These are phyloP conservation scores for Bassia scoparia DNA, from an alignment of 148 eudicot species.

Conservation along the genomic window DNA sequence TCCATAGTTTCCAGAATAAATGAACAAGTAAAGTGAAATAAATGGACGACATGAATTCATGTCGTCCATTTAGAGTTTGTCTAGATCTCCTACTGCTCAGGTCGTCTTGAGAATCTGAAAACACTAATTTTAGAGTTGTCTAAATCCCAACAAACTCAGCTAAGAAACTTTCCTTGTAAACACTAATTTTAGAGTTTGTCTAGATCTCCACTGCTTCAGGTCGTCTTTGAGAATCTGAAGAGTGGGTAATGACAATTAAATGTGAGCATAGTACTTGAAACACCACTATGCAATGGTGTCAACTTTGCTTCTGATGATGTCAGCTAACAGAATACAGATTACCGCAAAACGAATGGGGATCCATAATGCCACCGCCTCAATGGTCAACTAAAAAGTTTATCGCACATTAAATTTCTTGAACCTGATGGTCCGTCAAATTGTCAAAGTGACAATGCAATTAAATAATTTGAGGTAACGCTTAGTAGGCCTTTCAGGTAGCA, in stretches of 20 bases:
- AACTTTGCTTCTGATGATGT: background rate
- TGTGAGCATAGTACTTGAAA: background rate
- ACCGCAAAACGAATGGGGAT: background rate
- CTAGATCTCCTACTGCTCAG: no score
- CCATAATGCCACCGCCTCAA: background rate
- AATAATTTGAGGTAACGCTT: background rate
- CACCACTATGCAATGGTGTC: background rate
- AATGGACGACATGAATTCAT: no score
- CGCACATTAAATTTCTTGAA: background rate
- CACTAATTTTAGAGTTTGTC: slow-evolving; percentile 71
- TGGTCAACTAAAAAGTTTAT: background rate
- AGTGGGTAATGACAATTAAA: slow-evolving; percentile 10
- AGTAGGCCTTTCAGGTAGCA: background rate
- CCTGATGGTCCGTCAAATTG: background rate
- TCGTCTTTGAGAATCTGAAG: slow-evolving; percentile 54
- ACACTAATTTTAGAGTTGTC: no score
- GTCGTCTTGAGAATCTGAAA: no score
- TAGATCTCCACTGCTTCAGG: slow-evolving; percentile 86
- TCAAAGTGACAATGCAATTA: background rate
- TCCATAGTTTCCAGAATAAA: no score
- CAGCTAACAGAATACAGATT: background rate
- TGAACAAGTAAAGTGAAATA: no score
- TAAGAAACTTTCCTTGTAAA: slow-evolving; percentile 60
- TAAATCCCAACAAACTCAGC: slow-evolving; percentile 54
- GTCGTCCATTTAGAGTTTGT: no score